phyloP scores from a whole-genome alignment of 345 rosid genomes.

The Eucalyptus urophylla region DNA sequence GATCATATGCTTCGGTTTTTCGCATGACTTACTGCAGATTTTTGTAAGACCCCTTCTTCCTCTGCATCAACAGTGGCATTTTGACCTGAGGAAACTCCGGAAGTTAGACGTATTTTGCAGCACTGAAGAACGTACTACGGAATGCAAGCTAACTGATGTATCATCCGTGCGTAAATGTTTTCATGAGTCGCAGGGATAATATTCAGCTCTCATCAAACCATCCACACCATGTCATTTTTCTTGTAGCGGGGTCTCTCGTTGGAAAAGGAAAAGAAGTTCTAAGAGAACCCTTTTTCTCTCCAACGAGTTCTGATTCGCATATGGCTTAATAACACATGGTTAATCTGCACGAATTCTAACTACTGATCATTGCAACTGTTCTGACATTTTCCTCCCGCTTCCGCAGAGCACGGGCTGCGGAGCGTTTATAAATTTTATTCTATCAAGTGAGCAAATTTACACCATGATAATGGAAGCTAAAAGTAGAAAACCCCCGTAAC shows the following conservation, averaged over 20 bases:
- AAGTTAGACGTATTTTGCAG: not conserved
- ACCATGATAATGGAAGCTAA: not conserved
- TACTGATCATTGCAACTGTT: not conserved
- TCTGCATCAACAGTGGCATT: constrained; percentile 14
- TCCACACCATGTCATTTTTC: not conserved
- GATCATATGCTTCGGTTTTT: not conserved
- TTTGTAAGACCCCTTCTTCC: constrained; percentile 13
- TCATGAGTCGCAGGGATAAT: not conserved
- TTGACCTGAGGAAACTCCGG: constrained; percentile 19
- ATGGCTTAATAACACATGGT: not conserved
- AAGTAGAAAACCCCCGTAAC: not conserved
- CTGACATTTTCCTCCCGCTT: not conserved
- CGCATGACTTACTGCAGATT: constrained; percentile 23
- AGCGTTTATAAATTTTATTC: not conserved
- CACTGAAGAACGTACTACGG: not conserved
- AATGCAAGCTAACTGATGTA: not conserved
- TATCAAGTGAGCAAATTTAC: not conserved
- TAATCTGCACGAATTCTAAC: not conserved
- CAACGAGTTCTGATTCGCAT: not conserved
- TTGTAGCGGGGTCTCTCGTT: not conserved
- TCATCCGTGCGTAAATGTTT: not conserved
- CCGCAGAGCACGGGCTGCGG: not conserved
- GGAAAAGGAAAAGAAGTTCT: not conserved
- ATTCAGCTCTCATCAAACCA: not conserved
- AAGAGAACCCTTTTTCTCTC: not conserved